Evolutionary conservation across 305 asterid genomes (phyloP).

Genomic region (Stenogyne calaminthoides): DNA sequence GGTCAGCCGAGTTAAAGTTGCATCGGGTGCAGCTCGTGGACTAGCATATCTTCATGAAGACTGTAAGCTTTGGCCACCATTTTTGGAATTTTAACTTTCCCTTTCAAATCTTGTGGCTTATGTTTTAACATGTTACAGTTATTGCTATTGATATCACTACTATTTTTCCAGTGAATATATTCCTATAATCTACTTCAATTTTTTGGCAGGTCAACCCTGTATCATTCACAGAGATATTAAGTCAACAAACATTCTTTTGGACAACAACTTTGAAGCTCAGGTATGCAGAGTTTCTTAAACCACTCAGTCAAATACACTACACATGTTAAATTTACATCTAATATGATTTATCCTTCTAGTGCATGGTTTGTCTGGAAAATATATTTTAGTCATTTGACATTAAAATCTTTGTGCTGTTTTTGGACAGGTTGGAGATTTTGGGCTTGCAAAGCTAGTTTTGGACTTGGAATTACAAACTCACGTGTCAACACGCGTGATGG

Average conservation of each 20-base stretch:
- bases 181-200: neutral
- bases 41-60: slow-evolving; percentile 2
- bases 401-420: neutral
- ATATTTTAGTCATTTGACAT: neutral
- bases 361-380: neutral
- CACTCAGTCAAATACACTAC: neutral
- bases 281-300: neutral
- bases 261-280: neutral
- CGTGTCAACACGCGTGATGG: slow-evolving; percentile 2
- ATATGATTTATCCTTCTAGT: neutral
- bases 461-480: slow-evolving; percentile 1
- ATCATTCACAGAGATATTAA: neutral
- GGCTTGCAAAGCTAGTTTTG: neutral
- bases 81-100: neutral
- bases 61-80: neutral
- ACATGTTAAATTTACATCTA: neutral
- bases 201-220: slow-evolving; percentile 5
- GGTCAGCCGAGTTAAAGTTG: neutral
- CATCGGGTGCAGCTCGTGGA: neutral
- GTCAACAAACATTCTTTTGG: slow-evolving; percentile 1
- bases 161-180: neutral
- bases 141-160: neutral
- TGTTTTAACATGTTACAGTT: neutral
- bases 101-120: too few species aligned
- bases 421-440: neutral